These are phyloP conservation scores for Aschersonia sp. DNA, from an alignment of 2,329 filamentous ascomycete species.

Conservation along the genomic window DNA sequence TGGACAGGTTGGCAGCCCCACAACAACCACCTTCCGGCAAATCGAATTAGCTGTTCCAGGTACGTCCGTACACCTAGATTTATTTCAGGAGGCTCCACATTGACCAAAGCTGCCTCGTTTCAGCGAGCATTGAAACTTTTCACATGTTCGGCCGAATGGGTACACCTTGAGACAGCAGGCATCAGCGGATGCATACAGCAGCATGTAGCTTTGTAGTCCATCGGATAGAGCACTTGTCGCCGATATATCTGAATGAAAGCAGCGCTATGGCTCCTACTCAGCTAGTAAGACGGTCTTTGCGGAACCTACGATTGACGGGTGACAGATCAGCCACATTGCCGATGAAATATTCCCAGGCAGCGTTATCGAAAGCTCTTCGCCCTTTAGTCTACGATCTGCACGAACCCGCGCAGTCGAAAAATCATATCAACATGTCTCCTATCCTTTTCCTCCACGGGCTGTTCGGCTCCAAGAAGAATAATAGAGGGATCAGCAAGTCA, in stretches of 20 bases:
- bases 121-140: too few relatives aligned
- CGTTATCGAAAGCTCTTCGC: conserved; percentile 6
- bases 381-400: conserved; percentile 53
- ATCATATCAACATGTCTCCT: conserved; percentile 33
- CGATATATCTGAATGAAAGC: neutral
- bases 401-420: conserved; percentile 30
- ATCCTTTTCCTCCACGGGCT: conserved; percentile 86
- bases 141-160: too few relatives aligned
- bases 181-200: too few relatives aligned
- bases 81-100: too few relatives aligned
- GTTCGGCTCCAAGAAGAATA: conserved; percentile 93
- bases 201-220: too few relatives aligned
- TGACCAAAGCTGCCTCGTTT: too few relatives aligned
- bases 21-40: neutral
- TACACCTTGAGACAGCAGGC: too few relatives aligned
- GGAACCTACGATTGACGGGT: neutral
- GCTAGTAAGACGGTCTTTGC: neutral
- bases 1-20: conserved; percentile 4
- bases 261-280: neutral
- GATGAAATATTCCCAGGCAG: neutral
- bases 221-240: neutral
- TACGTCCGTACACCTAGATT: too few relatives aligned
- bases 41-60: too few relatives aligned
- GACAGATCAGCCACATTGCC: neutral
- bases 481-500: conserved; percentile 87